Conservation (phyloP, 768 basidiomycete genomes). For the Asterophora parasitica region DNA sequence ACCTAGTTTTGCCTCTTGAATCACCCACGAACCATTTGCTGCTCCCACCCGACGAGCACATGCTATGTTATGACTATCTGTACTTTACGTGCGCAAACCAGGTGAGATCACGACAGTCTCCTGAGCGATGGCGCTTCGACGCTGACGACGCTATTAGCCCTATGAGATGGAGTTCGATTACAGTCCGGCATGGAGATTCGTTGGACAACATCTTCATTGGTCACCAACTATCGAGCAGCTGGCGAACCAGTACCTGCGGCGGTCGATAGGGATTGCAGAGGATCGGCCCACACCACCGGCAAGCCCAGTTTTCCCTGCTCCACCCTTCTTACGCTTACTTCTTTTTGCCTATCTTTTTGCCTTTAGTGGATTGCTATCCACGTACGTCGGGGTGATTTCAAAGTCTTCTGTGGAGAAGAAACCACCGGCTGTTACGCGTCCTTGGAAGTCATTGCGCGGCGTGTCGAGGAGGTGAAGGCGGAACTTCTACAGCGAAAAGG, state of each 20-base stretch:
- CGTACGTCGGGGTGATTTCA: constrained; percentile 53
- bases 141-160: constrained; percentile 29
- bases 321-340: neutral
- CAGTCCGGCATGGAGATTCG: constrained; percentile 54
- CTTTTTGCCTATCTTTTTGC: neutral
- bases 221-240: constrained; percentile 34
- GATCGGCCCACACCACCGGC: constrained; percentile 43
- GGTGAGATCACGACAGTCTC: constrained; percentile 25
- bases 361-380: constrained; percentile 54
- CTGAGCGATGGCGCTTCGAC: constrained; percentile 1
- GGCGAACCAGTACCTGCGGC: constrained; percentile 41
- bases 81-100: constrained; percentile 45
- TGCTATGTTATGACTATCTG: constrained; percentile 49
- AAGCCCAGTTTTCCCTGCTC: constrained; percentile 17
- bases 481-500: constrained; percentile 42
- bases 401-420: constrained; percentile 37
- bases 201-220: constrained; percentile 51
- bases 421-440: constrained; percentile 50
- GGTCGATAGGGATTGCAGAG: constrained; percentile 34
- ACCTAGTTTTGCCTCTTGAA: constrained; percentile 34
- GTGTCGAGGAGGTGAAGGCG: constrained; percentile 50
- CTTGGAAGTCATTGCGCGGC: constrained; percentile 45
- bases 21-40: constrained; percentile 36
- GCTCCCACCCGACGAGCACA: constrained; percentile 47
- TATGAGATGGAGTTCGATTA: constrained; percentile 54